These are phyloP conservation scores for Hondaea fermentalgiana DNA, from an alignment of 108 stramenopile genomes.

Conservation along the genomic window DNA sequence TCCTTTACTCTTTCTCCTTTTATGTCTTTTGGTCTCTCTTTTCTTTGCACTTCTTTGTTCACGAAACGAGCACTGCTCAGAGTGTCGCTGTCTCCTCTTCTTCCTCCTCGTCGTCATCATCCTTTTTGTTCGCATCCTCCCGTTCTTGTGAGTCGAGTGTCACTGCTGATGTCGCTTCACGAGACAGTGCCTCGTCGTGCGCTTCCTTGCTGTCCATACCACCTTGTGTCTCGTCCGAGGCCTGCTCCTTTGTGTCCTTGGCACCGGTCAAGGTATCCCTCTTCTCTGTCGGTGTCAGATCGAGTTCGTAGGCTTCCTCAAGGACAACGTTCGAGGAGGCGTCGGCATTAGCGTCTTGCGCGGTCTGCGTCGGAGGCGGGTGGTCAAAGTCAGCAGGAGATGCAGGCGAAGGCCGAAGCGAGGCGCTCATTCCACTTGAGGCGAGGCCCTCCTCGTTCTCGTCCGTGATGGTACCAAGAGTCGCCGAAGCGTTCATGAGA, in stretches of 20 bases:
- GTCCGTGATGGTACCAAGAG: background rate
- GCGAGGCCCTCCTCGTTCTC: background rate
- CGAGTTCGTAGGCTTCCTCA: background rate
- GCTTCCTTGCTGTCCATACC: no score
- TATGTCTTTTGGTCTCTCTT: no score
- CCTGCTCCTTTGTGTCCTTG: no score
- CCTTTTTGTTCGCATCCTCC: background rate
- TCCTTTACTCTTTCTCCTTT: no score
- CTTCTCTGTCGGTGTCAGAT: no score
- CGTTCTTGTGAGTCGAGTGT: background rate
- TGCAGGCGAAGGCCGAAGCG: background rate
- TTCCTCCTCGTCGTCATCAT: background rate
- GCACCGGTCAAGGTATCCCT: no score
- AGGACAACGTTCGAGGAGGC: background rate
- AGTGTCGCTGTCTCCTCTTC: background rate
- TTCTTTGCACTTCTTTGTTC: no score
- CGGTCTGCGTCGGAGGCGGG: background rate
- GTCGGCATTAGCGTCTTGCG: background rate
- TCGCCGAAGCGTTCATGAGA: background rate
- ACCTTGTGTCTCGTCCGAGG: no score
- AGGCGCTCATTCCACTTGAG: background rate
- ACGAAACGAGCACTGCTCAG: background rate
- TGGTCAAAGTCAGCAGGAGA: background rate
- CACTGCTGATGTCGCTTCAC: background rate
- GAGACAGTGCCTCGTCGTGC: no score